These are phyloP conservation scores for Sporothrix humicola DNA, from an alignment of 2,329 filamentous ascomycete species.

Conservation along the genomic window DNA sequence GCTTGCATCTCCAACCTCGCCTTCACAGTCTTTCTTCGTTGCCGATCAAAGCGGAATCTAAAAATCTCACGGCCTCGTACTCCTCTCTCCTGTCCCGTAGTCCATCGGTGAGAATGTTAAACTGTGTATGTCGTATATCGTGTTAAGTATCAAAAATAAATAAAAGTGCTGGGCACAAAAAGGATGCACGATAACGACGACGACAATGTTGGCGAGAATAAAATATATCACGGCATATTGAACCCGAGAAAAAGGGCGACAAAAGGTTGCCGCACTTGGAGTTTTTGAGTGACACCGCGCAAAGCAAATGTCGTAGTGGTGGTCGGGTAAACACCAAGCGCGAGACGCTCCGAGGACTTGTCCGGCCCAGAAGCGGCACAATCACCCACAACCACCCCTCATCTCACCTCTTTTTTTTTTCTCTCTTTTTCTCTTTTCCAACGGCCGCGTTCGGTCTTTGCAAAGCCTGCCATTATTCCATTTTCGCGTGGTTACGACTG, in stretches of 20 bases:
- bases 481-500: no score
- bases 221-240: neutral
- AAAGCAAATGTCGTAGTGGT: neutral
- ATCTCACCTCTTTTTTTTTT: no score
- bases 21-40: neutral
- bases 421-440: neutral
- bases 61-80: neutral
- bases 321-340: constrained; percentile 14
- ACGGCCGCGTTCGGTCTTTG: no score
- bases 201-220: neutral
- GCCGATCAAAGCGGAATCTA: neutral
- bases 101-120: neutral
- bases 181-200: neutral
- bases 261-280: no score
- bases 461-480: no score
- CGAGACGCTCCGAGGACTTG: constrained; percentile 2
- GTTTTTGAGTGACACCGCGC: neutral
- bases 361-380: neutral
- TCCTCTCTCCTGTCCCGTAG: neutral
- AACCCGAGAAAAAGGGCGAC: no score
- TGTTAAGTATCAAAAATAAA: neutral
- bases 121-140: no score
- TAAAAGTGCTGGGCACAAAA: neutral
- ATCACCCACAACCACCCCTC: neutral
- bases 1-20: neutral